phyloP scores from a whole-genome alignment of 2,329 filamentous ascomycete genomes.

The Fusarium verrucosum region DNA sequence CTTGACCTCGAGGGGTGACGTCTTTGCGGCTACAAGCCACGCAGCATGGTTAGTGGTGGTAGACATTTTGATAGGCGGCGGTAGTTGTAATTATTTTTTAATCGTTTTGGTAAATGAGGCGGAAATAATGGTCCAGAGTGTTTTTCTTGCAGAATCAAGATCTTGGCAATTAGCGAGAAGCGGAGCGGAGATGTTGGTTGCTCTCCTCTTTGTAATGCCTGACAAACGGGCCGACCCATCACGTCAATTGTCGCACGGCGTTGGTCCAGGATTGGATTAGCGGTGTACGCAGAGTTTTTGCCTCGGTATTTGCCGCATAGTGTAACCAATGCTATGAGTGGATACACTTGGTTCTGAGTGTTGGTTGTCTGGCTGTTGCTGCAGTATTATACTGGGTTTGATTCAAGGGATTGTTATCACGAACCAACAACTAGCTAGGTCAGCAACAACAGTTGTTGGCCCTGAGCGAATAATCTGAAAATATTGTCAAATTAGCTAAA shows the following conservation, averaged over 20 bases:
- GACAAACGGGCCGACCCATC: background rate
- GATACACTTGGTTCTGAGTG: background rate
- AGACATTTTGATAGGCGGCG: slow-evolving; percentile 4
- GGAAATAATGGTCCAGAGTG: no score
- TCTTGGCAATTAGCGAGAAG: background rate
- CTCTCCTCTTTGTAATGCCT: background rate
- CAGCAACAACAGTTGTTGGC: no score
- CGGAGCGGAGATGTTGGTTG: background rate
- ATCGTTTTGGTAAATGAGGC: no score
- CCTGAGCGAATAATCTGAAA: no score
- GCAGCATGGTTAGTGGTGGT: slow-evolving; percentile 26
- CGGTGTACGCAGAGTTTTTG: slow-evolving; percentile 4
- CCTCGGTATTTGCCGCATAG: background rate
- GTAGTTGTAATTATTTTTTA: no score
- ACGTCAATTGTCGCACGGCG: slow-evolving; percentile 7
- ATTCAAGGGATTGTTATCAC: no score
- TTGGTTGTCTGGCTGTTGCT: no score
- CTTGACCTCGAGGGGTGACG: slow-evolving; percentile 27
- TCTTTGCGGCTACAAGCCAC: slow-evolving; percentile 17
- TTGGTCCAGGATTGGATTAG: slow-evolving; percentile 23
- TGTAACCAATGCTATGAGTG: no score
- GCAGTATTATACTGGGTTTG: no score
- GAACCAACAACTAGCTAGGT: no score
- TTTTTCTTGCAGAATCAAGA: background rate
- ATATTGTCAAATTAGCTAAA: no score